Evolutionary conservation across 2,329 filamentous ascomycete genomes (phyloP).

Genomic region (Tolypocladium ovalisporum): DNA sequence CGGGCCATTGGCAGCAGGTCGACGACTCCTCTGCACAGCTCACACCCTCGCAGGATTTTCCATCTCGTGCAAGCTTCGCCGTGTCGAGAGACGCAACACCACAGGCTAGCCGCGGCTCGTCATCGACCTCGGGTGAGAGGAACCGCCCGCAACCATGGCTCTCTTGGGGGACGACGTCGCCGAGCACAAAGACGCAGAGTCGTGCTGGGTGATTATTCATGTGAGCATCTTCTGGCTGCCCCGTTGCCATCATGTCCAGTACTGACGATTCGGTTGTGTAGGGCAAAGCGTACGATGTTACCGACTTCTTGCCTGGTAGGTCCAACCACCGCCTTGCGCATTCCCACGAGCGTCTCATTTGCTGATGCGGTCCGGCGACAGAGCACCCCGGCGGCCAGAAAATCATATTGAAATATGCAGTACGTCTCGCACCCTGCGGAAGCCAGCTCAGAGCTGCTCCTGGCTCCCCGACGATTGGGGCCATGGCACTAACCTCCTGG

Average conservation of each 20-base stretch:
- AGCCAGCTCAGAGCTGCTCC: too few relatives aligned
- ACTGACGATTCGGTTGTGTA: slow-evolving; percentile 12
- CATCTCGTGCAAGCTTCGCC: neutral
- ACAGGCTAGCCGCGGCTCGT: neutral
- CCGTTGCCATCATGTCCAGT: too few relatives aligned
- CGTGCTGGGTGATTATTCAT: slow-evolving; percentile 87
- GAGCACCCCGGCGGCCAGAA: slow-evolving; percentile 84
- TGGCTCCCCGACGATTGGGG: too few relatives aligned
- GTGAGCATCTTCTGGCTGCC: slow-evolving; percentile 26
- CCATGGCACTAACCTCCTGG: neutral
- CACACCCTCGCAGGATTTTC: neutral
- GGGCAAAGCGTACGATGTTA: slow-evolving; percentile 81
- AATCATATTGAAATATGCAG: slow-evolving; percentile 92
- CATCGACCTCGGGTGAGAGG: neutral
- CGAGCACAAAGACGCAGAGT: slow-evolving; percentile 70
- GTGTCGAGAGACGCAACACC: neutral
- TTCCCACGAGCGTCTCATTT: neutral
- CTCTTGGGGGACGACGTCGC: slow-evolving; percentile 43
- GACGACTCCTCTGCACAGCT: neutral
- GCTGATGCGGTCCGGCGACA: slow-evolving; percentile 13
- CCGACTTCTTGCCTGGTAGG: slow-evolving; percentile 69
- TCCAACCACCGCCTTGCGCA: neutral
- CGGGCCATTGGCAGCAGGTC: neutral
- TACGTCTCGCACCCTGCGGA: slow-evolving; percentile 18
- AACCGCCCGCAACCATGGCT: slow-evolving; percentile 20